These are phyloP conservation scores for Massospora cicadina DNA, from an alignment of 371 early-diverging fungal genomes.

Conservation along the genomic window DNA sequence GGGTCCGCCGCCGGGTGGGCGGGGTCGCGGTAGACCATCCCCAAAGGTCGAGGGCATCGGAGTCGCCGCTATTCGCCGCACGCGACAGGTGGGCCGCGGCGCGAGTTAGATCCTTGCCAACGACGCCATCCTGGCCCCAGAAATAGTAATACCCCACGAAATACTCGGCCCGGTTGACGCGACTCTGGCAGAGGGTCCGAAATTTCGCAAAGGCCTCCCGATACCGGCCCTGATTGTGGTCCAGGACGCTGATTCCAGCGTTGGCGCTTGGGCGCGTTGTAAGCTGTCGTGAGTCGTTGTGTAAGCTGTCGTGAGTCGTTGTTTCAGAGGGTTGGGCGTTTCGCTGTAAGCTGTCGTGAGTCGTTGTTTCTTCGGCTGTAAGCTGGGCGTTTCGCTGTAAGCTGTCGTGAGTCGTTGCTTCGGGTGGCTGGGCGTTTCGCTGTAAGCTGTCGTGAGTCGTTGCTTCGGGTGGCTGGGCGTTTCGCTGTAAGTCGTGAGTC, in stretches of 20 bases:
- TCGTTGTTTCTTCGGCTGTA: no score
- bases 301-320: no score
- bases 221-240: background rate
- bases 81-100: background rate
- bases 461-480: no score
- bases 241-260: background rate
- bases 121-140: constrained; percentile 6
- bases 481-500: no score
- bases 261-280: no score
- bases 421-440: no score
- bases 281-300: no score
- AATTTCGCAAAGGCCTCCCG: constrained; percentile 6
- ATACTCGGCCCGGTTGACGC: background rate
- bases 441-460: no score
- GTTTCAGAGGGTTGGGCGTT: no score
- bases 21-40: background rate
- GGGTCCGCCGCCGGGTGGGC: background rate
- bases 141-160: constrained; percentile 10
- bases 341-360: no score
- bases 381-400: no score
- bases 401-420: no score
- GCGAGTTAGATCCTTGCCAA: background rate
- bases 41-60: constrained; percentile 9
- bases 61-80: background rate
- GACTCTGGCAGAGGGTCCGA: background rate